Evolutionary conservation across 2,329 filamentous ascomycete species (phyloP), one percentile per base, ranked within the genome.

Genomic region (Metarhizium robertsii): DNA sequence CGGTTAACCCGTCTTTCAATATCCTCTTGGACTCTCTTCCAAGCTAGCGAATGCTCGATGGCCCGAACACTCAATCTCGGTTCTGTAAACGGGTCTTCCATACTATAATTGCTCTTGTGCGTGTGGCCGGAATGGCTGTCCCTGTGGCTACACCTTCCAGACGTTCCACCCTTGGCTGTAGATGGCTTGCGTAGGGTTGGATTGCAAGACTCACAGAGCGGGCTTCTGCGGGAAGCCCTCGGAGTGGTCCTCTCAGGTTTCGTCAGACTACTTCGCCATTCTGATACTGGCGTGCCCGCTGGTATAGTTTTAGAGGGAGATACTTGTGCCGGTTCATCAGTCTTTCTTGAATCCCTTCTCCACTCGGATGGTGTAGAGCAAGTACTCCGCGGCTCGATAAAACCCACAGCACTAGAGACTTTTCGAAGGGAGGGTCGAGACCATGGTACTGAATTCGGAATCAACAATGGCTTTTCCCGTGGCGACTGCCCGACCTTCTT

Each of bases 41-140:
- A 61, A 20, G 64, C 62, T n/a, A 68, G 58, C 2, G 61, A 65
- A 11, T 62, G 57, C 55, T 68, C 66, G 40, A 68, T 56, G 36
- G 67, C 61, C 51, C 61, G 63, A 20, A 68, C 53, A 52, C 61
- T 65, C 47, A 67, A 47, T 36, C 60, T 59, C 30, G 65, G 57
- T 34, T 58, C 57, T 10, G 57, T 55, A 32, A 52, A 53, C 14
- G 48, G 48, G 42, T 57, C 38, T n/a, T 49, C 57, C 10, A 54
- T 20, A 34, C 47, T 34, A 20, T 51, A 46, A 25, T 13, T 58
- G 50, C 20, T 43, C 18, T 2, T 53, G 45, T 2, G 49, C 50
- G 43, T 49, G 14, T 55, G 43, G 46, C 58, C 54, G 16, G 49
- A 43, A 14, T 54, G 50, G 6, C 25, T 50, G 16, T 34, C 45